A percentile compares a stretch with the other conserved stretches of the same genome.
These are phyloP conservation scores for Neurospora tetraspora DNA, from an alignment of 495 filamentous ascomycete genomes.

Conservation along the genomic window DNA sequence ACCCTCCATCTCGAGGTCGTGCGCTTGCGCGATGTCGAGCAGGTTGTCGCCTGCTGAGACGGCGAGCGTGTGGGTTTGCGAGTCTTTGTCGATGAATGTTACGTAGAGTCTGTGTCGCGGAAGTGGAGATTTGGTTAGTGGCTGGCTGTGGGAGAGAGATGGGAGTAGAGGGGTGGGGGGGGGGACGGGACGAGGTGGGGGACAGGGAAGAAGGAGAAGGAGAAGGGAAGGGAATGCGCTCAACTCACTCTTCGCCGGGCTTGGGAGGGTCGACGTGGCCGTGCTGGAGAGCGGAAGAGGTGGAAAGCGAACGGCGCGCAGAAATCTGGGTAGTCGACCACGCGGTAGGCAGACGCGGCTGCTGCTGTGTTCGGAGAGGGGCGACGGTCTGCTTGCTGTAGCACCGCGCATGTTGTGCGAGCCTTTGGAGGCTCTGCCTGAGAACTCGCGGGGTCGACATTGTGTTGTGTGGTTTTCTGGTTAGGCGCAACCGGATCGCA, in stretches of 20 bases:
- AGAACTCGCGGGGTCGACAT: constrained; percentile 18
- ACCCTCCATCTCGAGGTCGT: constrained; percentile 97
- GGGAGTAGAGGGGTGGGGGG: too few species aligned
- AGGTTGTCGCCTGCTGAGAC: constrained; percentile 84
- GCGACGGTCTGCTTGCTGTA: constrained; percentile 11
- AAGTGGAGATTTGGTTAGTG: not conserved
- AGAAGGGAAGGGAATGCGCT: not conserved
- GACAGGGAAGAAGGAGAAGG: not conserved
- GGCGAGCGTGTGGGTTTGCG: constrained; percentile 58
- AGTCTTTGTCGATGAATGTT: constrained; percentile 94
- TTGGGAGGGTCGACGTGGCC: constrained; percentile 76
- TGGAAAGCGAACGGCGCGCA: constrained; percentile 45
- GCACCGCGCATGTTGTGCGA: constrained; percentile 16
- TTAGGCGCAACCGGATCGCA: not conserved
- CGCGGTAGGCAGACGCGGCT: not conserved
- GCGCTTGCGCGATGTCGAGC: constrained; percentile 84
- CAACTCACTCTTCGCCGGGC: constrained; percentile 78
- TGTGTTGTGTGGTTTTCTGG: not conserved
- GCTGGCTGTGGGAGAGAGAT: too few species aligned
- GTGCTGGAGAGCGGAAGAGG: constrained; percentile 49
- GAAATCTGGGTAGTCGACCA: not conserved
- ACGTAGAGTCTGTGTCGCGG: constrained; percentile 57
- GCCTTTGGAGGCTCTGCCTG: constrained; percentile 9
- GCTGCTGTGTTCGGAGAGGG: not conserved
- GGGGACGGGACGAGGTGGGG: not conserved